Base-by-base conservation (phyloP, 768 basidiomycete genomes). In the Lactarius akahatsu region DNA sequence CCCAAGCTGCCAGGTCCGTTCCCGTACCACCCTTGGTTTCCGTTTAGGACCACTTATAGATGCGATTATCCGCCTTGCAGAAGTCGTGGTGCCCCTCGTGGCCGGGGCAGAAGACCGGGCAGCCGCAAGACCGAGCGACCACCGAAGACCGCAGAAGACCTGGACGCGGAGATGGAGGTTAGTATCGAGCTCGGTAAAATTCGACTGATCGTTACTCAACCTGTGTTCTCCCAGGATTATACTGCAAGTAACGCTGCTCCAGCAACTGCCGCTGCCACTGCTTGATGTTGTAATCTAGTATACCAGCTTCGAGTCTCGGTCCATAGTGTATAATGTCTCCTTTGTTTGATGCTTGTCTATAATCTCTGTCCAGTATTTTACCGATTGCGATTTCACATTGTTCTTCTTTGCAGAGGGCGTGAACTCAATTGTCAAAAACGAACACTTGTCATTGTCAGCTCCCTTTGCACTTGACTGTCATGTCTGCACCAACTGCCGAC, bases 91-190 rank as follows among this genome's bases (percentile, higher is more conserved):
- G 59, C 50, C 10, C 57, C 64, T 67, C 68, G 75, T 77, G 78
- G 81, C 65, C 79, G 83, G 65, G 83, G 86, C 18, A 80, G 83
- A 65, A 72, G 79, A 62, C 76, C 77, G 16, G 76, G 77, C 28
- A 74, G 74, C 47, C 80, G 83, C 71, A 85, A 83, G 72, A 74
- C 70, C 50, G 87, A 90, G 61, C 80, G 93, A 69, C 85, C 90
- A 5, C 79, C 81, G 63, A 96, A 96, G 81, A 86, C 86, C 26
- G 92, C 82, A 3, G 96, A 92, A 38, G 93, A 96, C 75, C 85
- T 98, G 52, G 96, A 98, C 75, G 94, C 96, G 9, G 96, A 98
- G 82, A 98, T 98, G 96, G 91, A 91, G 85, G 96, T 96, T 66
- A 45, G 86, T 63, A 26, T 75, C 23, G 4, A 15, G 30, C 26